phyloP scores from a whole-genome alignment of 2,329 filamentous ascomycete species.

The Microdochium trichocladiopsis region DNA sequence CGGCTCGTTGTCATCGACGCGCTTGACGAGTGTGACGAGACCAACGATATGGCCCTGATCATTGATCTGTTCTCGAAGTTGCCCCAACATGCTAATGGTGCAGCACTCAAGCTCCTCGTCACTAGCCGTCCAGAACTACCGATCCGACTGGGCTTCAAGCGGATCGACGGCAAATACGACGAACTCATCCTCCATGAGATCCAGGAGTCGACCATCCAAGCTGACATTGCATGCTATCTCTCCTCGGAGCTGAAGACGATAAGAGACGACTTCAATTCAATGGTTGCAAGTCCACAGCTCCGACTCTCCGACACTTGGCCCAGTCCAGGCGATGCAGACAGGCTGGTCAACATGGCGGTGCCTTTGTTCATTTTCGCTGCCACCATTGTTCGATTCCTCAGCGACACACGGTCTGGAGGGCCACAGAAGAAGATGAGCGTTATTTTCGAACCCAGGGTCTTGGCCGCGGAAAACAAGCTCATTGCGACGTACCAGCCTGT shows the following conservation, averaged over 20 bases:
- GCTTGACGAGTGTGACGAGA: constrained; percentile 24
- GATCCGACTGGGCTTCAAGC: constrained; percentile 25
- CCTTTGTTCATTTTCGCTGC: constrained; percentile 26
- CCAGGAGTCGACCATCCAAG: constrained; percentile 15
- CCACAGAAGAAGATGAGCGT: constrained; percentile 12
- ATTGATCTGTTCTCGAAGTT: constrained; percentile 14
- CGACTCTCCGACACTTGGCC: constrained; percentile 6
- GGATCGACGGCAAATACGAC: constrained; percentile 17
- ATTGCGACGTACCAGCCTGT: constrained; percentile 14
- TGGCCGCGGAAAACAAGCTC: constrained; percentile 2
- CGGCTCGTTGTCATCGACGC: constrained; percentile 23
- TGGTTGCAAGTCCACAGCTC: constrained; percentile 3
- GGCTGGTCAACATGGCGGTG: constrained; percentile 17
- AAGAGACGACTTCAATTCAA: constrained; percentile 11
- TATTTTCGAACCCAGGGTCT: constrained; percentile 13
- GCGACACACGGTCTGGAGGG: constrained; percentile 7
- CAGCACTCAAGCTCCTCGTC: constrained; percentile 24
- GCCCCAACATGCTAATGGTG: neutral
- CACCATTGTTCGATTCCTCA: constrained; percentile 19
- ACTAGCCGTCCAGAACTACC: constrained; percentile 34
- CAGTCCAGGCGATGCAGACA: constrained; percentile 2
- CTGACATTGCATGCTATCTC: constrained; percentile 28
- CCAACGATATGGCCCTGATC: constrained; percentile 20
- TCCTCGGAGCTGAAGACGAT: constrained; percentile 20
- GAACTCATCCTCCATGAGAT: constrained; percentile 29